Evolutionary conservation across 495 filamentous ascomycete species (phyloP), one percentile per base, ranked within the genome.

Genomic region (Antarctomyces pellizariae): DNA sequence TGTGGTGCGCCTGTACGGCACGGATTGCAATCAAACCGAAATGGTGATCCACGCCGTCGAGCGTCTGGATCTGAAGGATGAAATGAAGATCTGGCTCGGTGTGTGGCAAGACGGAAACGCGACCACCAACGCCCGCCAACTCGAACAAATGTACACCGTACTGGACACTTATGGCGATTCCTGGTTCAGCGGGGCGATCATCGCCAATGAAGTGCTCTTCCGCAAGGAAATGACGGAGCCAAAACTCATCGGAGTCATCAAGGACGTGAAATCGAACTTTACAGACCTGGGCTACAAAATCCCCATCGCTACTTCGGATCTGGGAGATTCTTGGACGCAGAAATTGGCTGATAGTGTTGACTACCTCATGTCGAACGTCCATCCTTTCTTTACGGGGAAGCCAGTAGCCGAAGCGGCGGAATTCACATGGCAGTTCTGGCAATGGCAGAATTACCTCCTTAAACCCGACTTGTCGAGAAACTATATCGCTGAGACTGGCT

Each of bases 11-110:
- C 60, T 95, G 8, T 97, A 97, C 45, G 86, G 86, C 13, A 93
- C 78, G 9, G 86, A 97, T 50, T 97, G 86, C 60, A 93, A 95
- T 45, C 84, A 93, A 48, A 93, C 86, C 0, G 68, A 91, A 44
- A 80, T 95, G 77, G 72, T 86, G 1, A 59, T 95, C 21, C 69
- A 84, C 39, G 67, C 82, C 4, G 70, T 97, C 42, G 56, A 71
- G 28, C 61, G 59, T 26, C 59, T 95, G 17, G 62, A 63, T 18
- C 47, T 91, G 28, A 63, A 67, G 12, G 62, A 71, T 37, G 48
- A 44, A 0, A 71, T 92, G 55, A 91, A 86, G 38, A 57, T 97
- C 35, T 93, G 86, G 86, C 58, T 93, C 11, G 86, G 86, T 8
- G 84, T 95, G 11, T 97, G 83, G 82, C 70, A 84, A 32, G 80